A percentile compares a stretch with the other conserved stretches of the same genome.
Conservation (phyloP, 257 asterid genomes). For the Echium plantagineum region DNA sequence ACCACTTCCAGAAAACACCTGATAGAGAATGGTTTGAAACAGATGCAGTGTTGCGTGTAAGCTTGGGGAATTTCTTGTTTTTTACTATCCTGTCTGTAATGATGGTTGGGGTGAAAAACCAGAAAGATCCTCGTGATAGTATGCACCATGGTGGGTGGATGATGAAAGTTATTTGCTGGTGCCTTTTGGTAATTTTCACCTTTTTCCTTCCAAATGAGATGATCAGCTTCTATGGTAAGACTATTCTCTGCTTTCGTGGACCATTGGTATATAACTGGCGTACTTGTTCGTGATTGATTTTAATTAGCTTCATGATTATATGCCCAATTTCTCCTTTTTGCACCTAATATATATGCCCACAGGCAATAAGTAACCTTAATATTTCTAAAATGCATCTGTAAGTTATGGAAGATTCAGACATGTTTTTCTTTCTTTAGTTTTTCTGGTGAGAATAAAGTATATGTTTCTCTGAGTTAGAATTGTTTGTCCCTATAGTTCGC, state of each 20-base stretch:
- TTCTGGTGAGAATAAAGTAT: too few species aligned
- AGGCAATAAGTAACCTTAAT: too few species aligned
- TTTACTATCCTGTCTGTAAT: slow-evolving; percentile 69
- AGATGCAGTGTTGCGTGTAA: slow-evolving; percentile 88
- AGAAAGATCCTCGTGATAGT: slow-evolving; percentile 83
- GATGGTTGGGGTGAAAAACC: slow-evolving; percentile 83
- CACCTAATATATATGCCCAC: too few species aligned
- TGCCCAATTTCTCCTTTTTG: too few species aligned
- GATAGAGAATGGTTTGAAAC: slow-evolving; percentile 94
- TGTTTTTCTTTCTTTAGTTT: too few species aligned
- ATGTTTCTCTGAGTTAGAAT: too few species aligned
- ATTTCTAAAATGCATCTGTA: too few species aligned
- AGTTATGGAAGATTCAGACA: too few species aligned
- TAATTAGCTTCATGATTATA: too few species aligned
- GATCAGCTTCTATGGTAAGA: slow-evolving; percentile 83
- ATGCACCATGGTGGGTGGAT: slow-evolving; percentile 97
- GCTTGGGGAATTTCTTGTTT: slow-evolving; percentile 89
- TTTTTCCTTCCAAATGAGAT: slow-evolving; percentile 78
- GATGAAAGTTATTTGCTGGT: slow-evolving; percentile 88
- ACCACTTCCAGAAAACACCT: slow-evolving; percentile 85
- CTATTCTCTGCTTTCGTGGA: not conserved
- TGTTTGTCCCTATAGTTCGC: too few species aligned
- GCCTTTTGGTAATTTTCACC: slow-evolving; percentile 73
- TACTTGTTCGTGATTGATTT: too few species aligned
- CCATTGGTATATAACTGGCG: too few species aligned